Base-by-base conservation (phyloP, 2,329 filamentous ascomycete species). In the Stylonectria norvegica region DNA sequence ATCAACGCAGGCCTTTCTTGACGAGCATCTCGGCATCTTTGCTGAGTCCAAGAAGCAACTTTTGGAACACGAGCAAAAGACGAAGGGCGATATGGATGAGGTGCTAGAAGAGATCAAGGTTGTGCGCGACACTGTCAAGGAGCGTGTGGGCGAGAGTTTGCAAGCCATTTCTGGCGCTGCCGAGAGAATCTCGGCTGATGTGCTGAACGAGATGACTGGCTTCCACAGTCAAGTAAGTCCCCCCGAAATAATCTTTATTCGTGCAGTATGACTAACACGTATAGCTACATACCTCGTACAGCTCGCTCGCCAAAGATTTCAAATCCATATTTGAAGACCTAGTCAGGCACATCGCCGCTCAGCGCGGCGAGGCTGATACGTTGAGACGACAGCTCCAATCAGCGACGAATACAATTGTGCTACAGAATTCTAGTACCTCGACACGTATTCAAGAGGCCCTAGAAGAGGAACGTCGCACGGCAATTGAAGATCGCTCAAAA, bases 101-200 rank as follows among this genome's bases (percentile, higher is more conserved):
- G 84, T 95, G 2, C 73, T 98, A 8, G 87, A 93, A 56, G 91
- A 95, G 60, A 95, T 97, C 61, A 90, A 90, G 60, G 81, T 79
- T n/a, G 74, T 97, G 17, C 81, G 91, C 16, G 86, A 95, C 61
- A 83, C 87, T 38, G 88, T 97, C 36, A 96, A 96, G 70, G 73
- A 78, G 34, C 85, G 85, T 47, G 87, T 97, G 34, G 87, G 88
- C 3, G 83, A 89, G 57, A 91, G 90, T 7, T 72, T 97, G 30
- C 83, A 88, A 55, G 83, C 88, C 18, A 80, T 97, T 16, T 89
- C 89, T 2, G 77, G 77, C 9, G 89, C 90, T 8, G 89, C 91
- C 2, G 88, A 91, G 65, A 83, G 85, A 40, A 96, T 97, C 47
- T 89, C 89, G 1, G 86, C 84, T 10, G 91, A 94, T 54, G 90